phyloP scores from a whole-genome alignment of 768 basidiomycete genomes.

The Gyrodon lividus region DNA sequence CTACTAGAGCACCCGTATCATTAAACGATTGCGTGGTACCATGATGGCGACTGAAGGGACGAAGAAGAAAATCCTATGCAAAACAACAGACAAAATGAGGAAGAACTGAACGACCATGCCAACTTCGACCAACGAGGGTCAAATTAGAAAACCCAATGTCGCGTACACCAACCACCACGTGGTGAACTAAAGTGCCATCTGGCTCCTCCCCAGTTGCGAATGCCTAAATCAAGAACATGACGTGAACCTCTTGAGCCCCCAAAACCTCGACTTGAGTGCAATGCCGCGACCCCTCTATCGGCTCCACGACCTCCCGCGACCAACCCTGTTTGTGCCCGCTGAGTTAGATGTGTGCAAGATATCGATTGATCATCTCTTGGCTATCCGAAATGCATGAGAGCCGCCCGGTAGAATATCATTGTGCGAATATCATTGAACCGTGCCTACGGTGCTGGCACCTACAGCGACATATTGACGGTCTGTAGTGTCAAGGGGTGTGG shows the following conservation, averaged over 20 bases:
- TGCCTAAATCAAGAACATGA: background rate
- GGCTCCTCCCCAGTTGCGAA: background rate
- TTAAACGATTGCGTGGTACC: conserved; percentile 23
- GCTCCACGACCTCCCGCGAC: background rate
- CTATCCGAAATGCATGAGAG: background rate
- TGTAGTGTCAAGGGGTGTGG: conserved; percentile 6
- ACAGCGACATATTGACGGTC: background rate
- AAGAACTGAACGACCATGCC: background rate
- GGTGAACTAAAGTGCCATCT: background rate
- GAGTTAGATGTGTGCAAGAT: background rate
- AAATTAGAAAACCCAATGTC: background rate
- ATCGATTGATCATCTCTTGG: background rate
- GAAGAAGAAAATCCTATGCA: conserved; percentile 19
- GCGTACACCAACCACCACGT: background rate
- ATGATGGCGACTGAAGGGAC: conserved; percentile 17
- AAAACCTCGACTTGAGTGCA: background rate
- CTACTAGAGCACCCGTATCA: conserved; percentile 10
- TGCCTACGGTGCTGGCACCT: conserved; percentile 1
- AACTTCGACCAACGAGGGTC: background rate
- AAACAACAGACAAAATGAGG: conserved; percentile 21
- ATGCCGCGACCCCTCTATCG: background rate
- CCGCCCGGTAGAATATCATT: background rate
- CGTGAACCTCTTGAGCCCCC: background rate
- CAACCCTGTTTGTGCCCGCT: background rate
- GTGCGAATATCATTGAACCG: conserved; percentile 16